Percentiles rank a stretch among this genome's conserved stretches.
These are phyloP conservation scores for Vachellia collinsii DNA, from an alignment of 306 rosid genomes.

Conservation along the genomic window DNA sequence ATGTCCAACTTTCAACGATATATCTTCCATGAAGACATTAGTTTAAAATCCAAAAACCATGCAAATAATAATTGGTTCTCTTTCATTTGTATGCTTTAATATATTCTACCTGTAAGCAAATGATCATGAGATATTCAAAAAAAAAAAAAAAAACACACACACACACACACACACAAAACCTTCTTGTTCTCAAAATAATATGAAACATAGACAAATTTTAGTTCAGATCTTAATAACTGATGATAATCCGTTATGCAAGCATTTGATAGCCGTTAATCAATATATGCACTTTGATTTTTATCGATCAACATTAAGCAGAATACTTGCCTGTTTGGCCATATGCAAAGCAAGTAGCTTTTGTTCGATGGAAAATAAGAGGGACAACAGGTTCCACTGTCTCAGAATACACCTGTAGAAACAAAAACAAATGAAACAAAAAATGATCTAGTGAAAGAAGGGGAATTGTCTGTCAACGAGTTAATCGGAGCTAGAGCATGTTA, in stretches of 20 bases:
- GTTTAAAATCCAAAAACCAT: slow-evolving; percentile 13
- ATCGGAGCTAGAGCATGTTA: slow-evolving; percentile 28
- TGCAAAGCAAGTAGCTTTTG: slow-evolving; percentile 91
- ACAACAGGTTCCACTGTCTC: slow-evolving; percentile 83
- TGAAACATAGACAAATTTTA: slow-evolving; percentile 5
- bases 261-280: slow-evolving; percentile 11
- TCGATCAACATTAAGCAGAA: slow-evolving; percentile 20
- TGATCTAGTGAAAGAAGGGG: slow-evolving; percentile 29
- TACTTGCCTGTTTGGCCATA: slow-evolving; percentile 87
- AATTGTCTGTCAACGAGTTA: slow-evolving; percentile 16
- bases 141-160: too few relatives aligned
- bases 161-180: neutral
- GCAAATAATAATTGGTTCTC: neutral
- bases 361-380: slow-evolving; percentile 76
- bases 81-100: slow-evolving; percentile 2
- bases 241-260: neutral
- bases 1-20: slow-evolving; percentile 22
- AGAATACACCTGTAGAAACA: slow-evolving; percentile 59
- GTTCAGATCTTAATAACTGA: slow-evolving; percentile 3
- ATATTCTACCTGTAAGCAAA: neutral
- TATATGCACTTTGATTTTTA: slow-evolving; percentile 20
- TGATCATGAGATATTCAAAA: slow-evolving; percentile 20
- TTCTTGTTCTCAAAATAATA: slow-evolving; percentile 16
- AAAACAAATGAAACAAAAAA: neutral
- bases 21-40: slow-evolving; percentile 9